Evolutionary conservation across 805 yeast genomes (phyloP).

Genomic region (Wilhelminamyces savonicus): DNA sequence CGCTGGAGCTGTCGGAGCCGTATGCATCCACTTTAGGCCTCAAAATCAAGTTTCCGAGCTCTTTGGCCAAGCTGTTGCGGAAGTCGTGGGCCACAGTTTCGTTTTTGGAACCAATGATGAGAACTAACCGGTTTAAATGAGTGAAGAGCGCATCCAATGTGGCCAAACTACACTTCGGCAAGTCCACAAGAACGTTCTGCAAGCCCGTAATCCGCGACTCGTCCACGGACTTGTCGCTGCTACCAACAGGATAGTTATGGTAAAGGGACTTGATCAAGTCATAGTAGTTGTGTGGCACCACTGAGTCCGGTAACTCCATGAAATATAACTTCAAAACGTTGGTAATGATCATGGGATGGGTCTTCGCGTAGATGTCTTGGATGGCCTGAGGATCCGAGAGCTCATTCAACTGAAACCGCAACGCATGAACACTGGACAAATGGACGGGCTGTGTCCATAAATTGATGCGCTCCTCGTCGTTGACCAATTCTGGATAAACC

Average conservation of each 20-base stretch:
- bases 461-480: constrained; percentile 62
- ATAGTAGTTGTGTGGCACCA: constrained; percentile 58
- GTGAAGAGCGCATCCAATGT: constrained; percentile 76
- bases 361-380: constrained; percentile 25
- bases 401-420: constrained; percentile 50
- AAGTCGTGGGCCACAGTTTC: constrained; percentile 26
- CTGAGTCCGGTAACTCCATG: constrained; percentile 73
- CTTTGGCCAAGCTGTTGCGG: constrained; percentile 52
- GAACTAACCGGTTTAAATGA: constrained; percentile 61
- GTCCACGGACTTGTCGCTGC: constrained; percentile 17
- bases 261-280: constrained; percentile 68
- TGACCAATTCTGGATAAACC: constrained; percentile 60
- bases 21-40: constrained; percentile 35
- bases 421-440: constrained; percentile 51
- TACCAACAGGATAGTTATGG: constrained; percentile 23
- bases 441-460: constrained; percentile 68
- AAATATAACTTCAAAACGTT: constrained; percentile 67
- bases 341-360: constrained; percentile 55
- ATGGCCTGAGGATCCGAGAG: constrained; percentile 22
- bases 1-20: constrained; percentile 11
- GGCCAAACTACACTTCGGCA: constrained; percentile 68
- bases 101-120: constrained; percentile 37
- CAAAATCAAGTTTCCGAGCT: constrained; percentile 57
- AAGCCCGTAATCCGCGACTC: constrained; percentile 50
- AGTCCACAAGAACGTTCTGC: constrained; percentile 57